Evolutionary conservation across 108 stramenopile species (phyloP).

Genomic region (Conticribra weissflogii): DNA sequence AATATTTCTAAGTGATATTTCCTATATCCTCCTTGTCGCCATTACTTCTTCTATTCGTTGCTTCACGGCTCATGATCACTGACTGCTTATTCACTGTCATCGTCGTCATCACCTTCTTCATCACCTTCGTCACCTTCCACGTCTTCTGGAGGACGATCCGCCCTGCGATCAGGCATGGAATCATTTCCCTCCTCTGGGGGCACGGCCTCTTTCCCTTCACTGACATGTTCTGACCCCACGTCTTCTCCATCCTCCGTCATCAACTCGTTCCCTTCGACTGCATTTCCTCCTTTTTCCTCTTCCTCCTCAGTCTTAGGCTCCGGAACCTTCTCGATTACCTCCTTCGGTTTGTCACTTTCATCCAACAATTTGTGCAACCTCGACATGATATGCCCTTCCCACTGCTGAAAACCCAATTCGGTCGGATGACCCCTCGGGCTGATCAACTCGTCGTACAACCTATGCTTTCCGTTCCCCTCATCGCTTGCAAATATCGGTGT

Average conservation of each 20-base stretch:
- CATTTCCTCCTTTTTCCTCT: background rate
- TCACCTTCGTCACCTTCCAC: conserved; percentile 3
- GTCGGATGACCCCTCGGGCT: conserved; percentile 74
- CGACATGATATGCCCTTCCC: conserved; percentile 50
- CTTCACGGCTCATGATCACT: too few relatives aligned
- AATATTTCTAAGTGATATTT: too few relatives aligned
- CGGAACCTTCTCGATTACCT: background rate
- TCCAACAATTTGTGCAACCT: conserved; percentile 25
- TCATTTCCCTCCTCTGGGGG: conserved; percentile 4
- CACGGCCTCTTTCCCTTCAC: conserved; percentile 26
- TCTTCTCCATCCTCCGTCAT: background rate
- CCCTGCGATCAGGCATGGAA: background rate
- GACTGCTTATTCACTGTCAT: too few relatives aligned
- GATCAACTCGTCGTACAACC: conserved; percentile 60
- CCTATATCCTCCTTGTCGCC: too few relatives aligned
- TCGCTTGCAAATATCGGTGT: conserved; percentile 64
- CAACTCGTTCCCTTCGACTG: background rate
- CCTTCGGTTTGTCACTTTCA: background rate
- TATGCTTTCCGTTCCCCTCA: conserved; percentile 43
- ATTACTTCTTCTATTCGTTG: too few relatives aligned
- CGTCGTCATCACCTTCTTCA: conserved; percentile 9
- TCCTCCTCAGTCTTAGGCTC: background rate
- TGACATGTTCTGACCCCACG: conserved; percentile 31
- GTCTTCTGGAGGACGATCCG: background rate
- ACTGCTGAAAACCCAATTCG: conserved; percentile 56